Evolutionary conservation across 441 rosid genomes (phyloP), one percentile per base, ranked within the genome.

Genomic region (Rhodomyrtus psidioides): DNA sequence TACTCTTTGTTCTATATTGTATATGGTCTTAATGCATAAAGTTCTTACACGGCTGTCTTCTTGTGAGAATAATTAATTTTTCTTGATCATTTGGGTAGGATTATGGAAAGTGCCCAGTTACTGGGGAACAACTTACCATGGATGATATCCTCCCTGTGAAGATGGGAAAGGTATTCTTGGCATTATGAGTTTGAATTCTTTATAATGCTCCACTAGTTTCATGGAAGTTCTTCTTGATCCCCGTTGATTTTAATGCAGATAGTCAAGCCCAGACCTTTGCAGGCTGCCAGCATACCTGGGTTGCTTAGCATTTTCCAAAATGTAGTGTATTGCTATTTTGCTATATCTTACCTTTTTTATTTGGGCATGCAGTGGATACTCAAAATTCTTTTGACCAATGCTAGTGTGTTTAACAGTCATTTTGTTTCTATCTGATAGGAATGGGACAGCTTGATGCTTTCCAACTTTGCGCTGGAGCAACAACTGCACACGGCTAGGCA

Each of bases 371-470:
- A 9, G 42, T 34, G 44, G 42, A 54, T 14, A 24, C 55, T 82
- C 16, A 27, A 24, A 30, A 44, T 30, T 51, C 42, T 34, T 81
- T 55, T 81, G 57, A 53, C 56, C 53, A 81, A 27, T 51, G 57
- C 56, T n/a, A 7, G 55, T 81, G 49, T 28, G 28, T 30, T 51
- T 82, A 42, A 81, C 24, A 53, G 39, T 28, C 46, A 34, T 82
- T 62, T 85, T 65, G 55, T 46, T 30, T 82, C 49, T 87, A 34
- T 57, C 88, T 91, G 53, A 28, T 90, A 98, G 99, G 99, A 98
- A 91, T 98, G 99, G 99, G 99, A 98, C 91, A 92, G 97, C 87
- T 91, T 98, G 89, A 98, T 96, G 95, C 92, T 98, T 81, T 94
- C 99, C 79, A 96, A 95, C 92, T 98, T 95, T 91, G 93, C 99